A percentile compares a stretch with the other conserved stretches of the same genome.
phyloP scores from a whole-genome alignment of 1,284 basidiomycete genomes.

The Inonotus hispidus region DNA sequence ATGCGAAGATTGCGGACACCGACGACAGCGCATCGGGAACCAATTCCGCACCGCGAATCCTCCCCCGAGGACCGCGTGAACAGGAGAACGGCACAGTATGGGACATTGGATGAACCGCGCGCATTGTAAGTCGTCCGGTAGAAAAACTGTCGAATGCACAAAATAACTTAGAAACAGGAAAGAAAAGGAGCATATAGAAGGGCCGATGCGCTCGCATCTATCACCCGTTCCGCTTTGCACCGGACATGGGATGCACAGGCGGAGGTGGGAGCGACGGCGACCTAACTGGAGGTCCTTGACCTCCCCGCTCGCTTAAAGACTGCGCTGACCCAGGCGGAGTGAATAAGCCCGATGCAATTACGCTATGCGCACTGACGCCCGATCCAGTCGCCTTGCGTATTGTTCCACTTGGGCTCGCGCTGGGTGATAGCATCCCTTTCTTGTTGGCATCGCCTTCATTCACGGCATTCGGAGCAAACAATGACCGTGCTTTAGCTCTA shows the following conservation, averaged over 20 bases:
- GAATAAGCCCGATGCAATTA: slow-evolving; percentile 73
- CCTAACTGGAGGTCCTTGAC: slow-evolving; percentile 18
- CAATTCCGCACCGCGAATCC: no score
- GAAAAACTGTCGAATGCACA: no score
- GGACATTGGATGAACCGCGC: no score
- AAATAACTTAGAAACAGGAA: not conserved
- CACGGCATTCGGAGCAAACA: slow-evolving; percentile 5
- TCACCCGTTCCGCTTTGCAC: not conserved
- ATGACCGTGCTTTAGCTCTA: slow-evolving; percentile 25
- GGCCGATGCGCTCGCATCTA: not conserved
- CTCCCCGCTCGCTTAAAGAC: not conserved
- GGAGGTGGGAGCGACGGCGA: slow-evolving; percentile 31
- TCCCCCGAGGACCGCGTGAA: not conserved
- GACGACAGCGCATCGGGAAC: no score
- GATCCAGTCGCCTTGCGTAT: slow-evolving; percentile 57
- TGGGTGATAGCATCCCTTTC: slow-evolving; percentile 24
- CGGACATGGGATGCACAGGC: slow-evolving; percentile 9
- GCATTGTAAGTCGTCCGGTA: no score
- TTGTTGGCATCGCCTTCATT: not conserved
- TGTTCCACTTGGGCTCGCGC: slow-evolving; percentile 56
- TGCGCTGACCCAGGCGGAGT: slow-evolving; percentile 36
- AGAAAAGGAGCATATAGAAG: not conserved
- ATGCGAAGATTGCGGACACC: no score
- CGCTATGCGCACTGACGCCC: slow-evolving; percentile 62
- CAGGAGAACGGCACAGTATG: no score